These are phyloP conservation scores for Diaporthe destruens DNA, from an alignment of 2,329 filamentous ascomycete species.

Conservation along the genomic window DNA sequence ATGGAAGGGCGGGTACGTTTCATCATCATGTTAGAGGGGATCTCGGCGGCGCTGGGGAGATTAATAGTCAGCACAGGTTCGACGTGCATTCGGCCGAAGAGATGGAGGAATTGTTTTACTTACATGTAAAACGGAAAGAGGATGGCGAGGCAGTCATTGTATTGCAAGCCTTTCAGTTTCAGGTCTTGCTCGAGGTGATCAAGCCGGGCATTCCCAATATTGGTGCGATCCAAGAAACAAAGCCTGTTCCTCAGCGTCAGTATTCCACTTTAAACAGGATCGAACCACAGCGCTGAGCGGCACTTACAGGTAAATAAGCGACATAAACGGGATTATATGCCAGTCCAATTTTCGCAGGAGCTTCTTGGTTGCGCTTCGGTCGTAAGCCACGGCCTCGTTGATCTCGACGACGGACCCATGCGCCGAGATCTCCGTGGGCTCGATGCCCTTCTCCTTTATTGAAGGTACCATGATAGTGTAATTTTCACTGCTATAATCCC, in stretches of 20 bases:
- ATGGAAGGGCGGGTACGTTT: constrained; percentile 64
- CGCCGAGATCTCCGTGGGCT: background rate
- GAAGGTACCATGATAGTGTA: background rate
- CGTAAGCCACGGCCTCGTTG: constrained; percentile 42
- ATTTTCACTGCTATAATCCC: background rate
- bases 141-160: constrained; percentile 59
- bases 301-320: constrained; percentile 65
- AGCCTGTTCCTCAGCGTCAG: constrained; percentile 17
- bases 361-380: constrained; percentile 57
- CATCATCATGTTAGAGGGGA: constrained; percentile 70
- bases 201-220: constrained; percentile 59
- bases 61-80: background rate
- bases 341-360: constrained; percentile 67
- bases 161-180: constrained; percentile 40
- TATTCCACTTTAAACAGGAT: fast-evolving
- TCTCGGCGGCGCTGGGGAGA: constrained; percentile 51
- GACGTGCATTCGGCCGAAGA: constrained; percentile 42
- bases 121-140: constrained; percentile 66
- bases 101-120: background rate
- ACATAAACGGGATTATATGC: constrained; percentile 70
- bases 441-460: background rate
- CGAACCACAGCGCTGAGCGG: fast-evolving
- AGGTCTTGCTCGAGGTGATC: constrained; percentile 52
- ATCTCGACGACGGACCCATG: constrained; percentile 17
- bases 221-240: constrained; percentile 61